These are phyloP conservation scores for Grosmannia clavigera DNA, from an alignment of 2,329 filamentous ascomycete genomes.

Conservation along the genomic window DNA sequence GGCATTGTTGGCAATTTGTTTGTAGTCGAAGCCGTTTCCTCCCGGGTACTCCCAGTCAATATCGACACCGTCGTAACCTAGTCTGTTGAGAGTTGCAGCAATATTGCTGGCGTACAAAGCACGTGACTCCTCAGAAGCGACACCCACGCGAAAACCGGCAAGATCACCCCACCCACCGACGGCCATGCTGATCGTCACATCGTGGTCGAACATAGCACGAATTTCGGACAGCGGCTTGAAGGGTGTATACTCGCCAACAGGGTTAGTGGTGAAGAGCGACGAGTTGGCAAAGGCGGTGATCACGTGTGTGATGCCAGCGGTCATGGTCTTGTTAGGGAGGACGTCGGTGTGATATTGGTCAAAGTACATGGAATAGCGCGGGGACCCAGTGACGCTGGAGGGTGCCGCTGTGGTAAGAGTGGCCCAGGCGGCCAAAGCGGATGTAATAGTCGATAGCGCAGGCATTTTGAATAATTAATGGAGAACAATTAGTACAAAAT, in stretches of 20 bases:
- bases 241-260: constrained; percentile 31
- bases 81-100: constrained; percentile 35
- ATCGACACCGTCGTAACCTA: constrained; percentile 43
- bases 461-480: background rate
- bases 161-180: constrained; percentile 56
- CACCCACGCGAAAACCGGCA: constrained; percentile 38
- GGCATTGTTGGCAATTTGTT: constrained; percentile 47
- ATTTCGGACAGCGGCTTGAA: constrained; percentile 40
- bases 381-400: background rate
- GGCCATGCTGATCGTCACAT: constrained; percentile 48
- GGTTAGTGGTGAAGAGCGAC: constrained; percentile 32
- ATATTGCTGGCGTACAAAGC: constrained; percentile 45
- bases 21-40: constrained; percentile 62
- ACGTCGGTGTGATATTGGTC: constrained; percentile 8
- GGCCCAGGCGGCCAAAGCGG: background rate
- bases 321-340: constrained; percentile 7
- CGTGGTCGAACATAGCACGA: constrained; percentile 37
- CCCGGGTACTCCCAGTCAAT: constrained; percentile 30
- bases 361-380: constrained; percentile 7
- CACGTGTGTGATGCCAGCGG: constrained; percentile 35
- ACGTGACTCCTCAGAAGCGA: constrained; percentile 33
- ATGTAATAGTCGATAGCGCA: background rate
- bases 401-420: background rate
- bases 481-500: background rate
- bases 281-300: constrained; percentile 41